phyloP scores from a whole-genome alignment of 2,329 filamentous ascomycete genomes.

The Colletotrichum lupini region DNA sequence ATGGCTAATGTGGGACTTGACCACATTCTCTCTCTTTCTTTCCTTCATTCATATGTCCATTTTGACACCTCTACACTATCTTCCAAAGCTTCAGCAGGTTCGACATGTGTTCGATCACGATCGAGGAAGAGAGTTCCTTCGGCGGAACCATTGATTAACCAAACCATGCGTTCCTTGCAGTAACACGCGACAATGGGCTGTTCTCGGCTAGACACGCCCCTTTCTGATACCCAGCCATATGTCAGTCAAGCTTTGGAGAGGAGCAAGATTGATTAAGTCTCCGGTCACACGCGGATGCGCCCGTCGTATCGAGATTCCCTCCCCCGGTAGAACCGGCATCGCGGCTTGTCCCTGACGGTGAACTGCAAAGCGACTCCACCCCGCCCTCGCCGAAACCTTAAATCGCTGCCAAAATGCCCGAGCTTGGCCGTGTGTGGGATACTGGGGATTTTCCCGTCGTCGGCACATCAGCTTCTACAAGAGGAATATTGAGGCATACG shows the following conservation, averaged over 20 bases:
- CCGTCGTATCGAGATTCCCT: background rate
- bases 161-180: background rate
- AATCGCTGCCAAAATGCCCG: background rate
- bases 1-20: background rate
- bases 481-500: background rate
- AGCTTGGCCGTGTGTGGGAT: conserved; percentile 2
- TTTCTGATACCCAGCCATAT: background rate
- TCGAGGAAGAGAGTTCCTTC: too few relatives aligned
- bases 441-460: background rate
- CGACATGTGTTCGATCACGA: too few relatives aligned
- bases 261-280: background rate
- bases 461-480: background rate
- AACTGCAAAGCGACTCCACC: background rate
- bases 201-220: background rate
- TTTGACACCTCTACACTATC: background rate
- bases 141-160: background rate
- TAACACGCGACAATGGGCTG: background rate
- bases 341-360: background rate
- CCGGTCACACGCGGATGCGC: background rate
- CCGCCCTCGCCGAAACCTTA: conserved; percentile 7
- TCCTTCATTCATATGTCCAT: background rate
- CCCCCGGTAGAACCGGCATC: background rate
- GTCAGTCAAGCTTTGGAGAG: background rate
- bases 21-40: background rate
- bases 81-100: too few relatives aligned